phyloP scores from a whole-genome alignment of 2,329 filamentous ascomycete genomes.

The Aspergillus tamarii region DNA sequence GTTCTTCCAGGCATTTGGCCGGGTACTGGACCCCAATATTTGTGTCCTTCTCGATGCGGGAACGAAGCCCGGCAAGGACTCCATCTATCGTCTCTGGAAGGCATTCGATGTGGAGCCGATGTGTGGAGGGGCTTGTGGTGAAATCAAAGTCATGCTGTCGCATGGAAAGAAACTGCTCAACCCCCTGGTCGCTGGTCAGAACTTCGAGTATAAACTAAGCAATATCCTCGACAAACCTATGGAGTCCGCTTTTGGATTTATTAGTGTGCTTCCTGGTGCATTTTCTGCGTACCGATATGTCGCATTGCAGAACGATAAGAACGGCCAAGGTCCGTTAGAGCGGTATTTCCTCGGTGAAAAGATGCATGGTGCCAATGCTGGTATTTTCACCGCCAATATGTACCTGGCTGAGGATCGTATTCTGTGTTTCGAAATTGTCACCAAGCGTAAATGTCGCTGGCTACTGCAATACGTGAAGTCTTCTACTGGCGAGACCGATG shows the following conservation, averaged over 20 bases:
- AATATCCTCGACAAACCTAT: slow-evolving; percentile 98
- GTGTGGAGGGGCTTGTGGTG: slow-evolving; percentile 95
- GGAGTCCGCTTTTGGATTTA: slow-evolving; percentile 97
- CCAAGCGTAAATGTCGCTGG: slow-evolving; percentile 97
- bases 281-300: slow-evolving; percentile 98
- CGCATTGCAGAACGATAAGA: slow-evolving; percentile 95
- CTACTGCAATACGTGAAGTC: slow-evolving; percentile 98
- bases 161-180: slow-evolving; percentile 87
- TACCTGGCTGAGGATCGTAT: slow-evolving; percentile 57
- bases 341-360: slow-evolving; percentile 98
- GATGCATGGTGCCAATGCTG: slow-evolving; percentile 88
- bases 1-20: slow-evolving; percentile 98
- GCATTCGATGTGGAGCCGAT: slow-evolving; percentile 97
- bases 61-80: slow-evolving; percentile 90
- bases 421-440: slow-evolving; percentile 76
- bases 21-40: slow-evolving; percentile 90
- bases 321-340: slow-evolving; percentile 85
- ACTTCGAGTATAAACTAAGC: slow-evolving; percentile 99
- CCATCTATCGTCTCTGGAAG: slow-evolving; percentile 98
- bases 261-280: slow-evolving; percentile 92
- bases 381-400: slow-evolving; percentile 92
- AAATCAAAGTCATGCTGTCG: slow-evolving; percentile 97
- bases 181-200: slow-evolving; percentile 91
- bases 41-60: slow-evolving; percentile 95
- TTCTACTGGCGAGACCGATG: slow-evolving; percentile 93